Conservation (phyloP, 2,329 filamentous ascomycete genomes). For the Stachybotrys chartarum region DNA sequence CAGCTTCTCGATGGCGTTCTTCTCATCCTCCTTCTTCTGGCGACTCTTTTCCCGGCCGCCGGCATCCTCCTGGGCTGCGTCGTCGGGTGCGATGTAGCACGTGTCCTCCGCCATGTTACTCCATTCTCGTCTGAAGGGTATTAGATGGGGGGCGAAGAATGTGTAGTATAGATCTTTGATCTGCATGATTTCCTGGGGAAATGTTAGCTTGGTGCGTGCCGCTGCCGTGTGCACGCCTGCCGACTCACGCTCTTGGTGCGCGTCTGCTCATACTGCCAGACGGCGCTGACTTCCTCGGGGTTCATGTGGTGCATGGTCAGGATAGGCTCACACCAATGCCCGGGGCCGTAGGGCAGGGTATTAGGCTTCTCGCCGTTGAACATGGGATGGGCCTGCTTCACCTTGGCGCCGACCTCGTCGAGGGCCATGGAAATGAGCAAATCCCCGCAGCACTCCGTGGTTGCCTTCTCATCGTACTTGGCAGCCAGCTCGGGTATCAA, state of each 20-base stretch:
- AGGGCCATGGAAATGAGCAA: slow-evolving; percentile 41
- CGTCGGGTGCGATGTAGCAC: slow-evolving; percentile 34
- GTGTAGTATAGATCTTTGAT: slow-evolving; percentile 42
- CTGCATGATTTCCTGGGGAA: slow-evolving; percentile 30
- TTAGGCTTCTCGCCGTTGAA: slow-evolving; percentile 49
- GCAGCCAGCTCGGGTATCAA: slow-evolving; percentile 33
- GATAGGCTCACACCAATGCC: slow-evolving; percentile 50
- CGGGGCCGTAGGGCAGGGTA: slow-evolving; percentile 38
- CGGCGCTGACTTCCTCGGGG: slow-evolving; percentile 40
- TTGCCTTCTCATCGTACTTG: slow-evolving; percentile 38
- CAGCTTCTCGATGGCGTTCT: slow-evolving; percentile 32
- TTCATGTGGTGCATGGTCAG: slow-evolving; percentile 50
- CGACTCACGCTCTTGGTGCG: slow-evolving; percentile 32
- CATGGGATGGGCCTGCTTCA: slow-evolving; percentile 42
- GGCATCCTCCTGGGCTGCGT: slow-evolving; percentile 24
- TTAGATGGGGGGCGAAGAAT: slow-evolving; percentile 38
- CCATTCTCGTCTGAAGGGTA: slow-evolving; percentile 37
- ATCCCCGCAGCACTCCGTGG: slow-evolving; percentile 43
- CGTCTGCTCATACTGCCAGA: slow-evolving; percentile 48
- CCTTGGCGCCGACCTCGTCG: slow-evolving; percentile 33
- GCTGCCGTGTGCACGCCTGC: background rate
- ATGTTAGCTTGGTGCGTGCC: background rate
- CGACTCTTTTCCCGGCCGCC: slow-evolving; percentile 21
- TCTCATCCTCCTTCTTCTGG: slow-evolving; percentile 30
- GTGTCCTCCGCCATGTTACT: slow-evolving; percentile 44